Evolutionary conservation across 148 eudicot genomes (phyloP).

Genomic region (Linanthus parryae): DNA sequence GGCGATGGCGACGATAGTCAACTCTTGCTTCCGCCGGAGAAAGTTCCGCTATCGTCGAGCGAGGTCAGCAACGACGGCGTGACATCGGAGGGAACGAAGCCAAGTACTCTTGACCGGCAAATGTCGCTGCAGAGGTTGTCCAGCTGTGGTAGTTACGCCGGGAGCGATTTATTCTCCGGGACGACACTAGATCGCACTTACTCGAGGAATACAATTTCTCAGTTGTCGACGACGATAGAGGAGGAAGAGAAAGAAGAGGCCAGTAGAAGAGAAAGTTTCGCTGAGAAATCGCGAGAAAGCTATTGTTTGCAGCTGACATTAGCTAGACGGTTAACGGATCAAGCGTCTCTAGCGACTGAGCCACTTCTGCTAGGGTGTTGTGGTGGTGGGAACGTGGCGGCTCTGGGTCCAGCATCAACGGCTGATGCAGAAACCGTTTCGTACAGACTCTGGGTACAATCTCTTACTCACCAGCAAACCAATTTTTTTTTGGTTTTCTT

Average conservation of each 20-base stretch:
- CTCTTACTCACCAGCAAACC: neutral
- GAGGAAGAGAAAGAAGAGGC: constrained; percentile 18
- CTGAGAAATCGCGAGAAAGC: constrained; percentile 44
- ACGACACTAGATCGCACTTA: constrained; percentile 35
- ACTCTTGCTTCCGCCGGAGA: constrained; percentile 24
- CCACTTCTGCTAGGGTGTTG: constrained; percentile 31
- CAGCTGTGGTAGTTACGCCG: constrained; percentile 52
- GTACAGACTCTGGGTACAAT: constrained; percentile 79
- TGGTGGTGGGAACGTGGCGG: constrained; percentile 18
- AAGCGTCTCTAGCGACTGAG: constrained; percentile 38
- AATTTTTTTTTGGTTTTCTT: no score
- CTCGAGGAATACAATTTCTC: constrained; percentile 24
- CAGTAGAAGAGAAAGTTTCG: no score
- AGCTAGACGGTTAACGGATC: constrained; percentile 53
- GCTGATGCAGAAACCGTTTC: constrained; percentile 57
- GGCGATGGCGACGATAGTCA: constrained; percentile 25
- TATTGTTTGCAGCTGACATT: constrained; percentile 57
- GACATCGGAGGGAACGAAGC: no score
- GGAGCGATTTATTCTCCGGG: constrained; percentile 69
- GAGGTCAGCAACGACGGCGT: no score
- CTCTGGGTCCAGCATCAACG: constrained; percentile 14
- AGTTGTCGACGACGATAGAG: constrained; percentile 12
- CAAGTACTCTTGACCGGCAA: constrained; percentile 13
- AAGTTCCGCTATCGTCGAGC: neutral
- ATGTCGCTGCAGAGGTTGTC: constrained; percentile 27